Conservation (phyloP, 31 red algal species). For the Asparagopsis taxiformis region DNA sequence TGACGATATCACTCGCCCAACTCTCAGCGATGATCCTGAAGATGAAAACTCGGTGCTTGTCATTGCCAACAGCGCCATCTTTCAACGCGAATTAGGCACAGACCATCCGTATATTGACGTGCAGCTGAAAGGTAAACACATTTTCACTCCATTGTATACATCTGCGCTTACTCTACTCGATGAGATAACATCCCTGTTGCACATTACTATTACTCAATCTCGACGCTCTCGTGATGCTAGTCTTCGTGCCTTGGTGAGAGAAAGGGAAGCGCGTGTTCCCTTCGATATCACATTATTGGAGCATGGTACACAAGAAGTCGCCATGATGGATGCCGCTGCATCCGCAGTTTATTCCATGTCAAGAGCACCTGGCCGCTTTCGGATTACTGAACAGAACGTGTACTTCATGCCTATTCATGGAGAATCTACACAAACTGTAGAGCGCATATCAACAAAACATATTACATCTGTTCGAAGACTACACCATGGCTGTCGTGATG, state of each 20-base stretch:
- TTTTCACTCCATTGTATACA: slow-evolving; percentile 56
- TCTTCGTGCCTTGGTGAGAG: slow-evolving; percentile 37
- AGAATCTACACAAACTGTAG: slow-evolving; percentile 26
- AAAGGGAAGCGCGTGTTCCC: slow-evolving; percentile 43
- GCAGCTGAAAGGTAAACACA: slow-evolving; percentile 44
- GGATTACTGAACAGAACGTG: slow-evolving; percentile 58
- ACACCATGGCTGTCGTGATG: slow-evolving; percentile 56
- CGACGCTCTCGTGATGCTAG: slow-evolving; percentile 26
- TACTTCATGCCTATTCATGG: slow-evolving; percentile 91
- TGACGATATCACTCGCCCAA: background rate
- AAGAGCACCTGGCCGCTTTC: slow-evolving; percentile 63
- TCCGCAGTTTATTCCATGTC: slow-evolving; percentile 63
- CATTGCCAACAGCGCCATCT: slow-evolving; percentile 18
- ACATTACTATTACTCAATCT: slow-evolving; percentile 23
- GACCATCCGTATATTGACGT: slow-evolving; percentile 69
- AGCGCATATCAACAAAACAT: slow-evolving; percentile 22
- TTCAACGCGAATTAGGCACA: slow-evolving; percentile 54
- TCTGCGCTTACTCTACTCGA: slow-evolving; percentile 36
- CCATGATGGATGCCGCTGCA: slow-evolving; percentile 54
- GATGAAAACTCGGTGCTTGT: slow-evolving; percentile 50
- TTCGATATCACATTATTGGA: slow-evolving; percentile 78
- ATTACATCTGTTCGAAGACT: slow-evolving; percentile 41
- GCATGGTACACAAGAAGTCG: slow-evolving; percentile 35
- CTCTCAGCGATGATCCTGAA: background rate
- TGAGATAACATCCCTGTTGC: slow-evolving; percentile 33